Percentiles rank a stretch among this genome's conserved stretches.
phyloP scores from a whole-genome alignment of 129 eudicot genomes.

The Daucus carota region DH1_v3.0 NC_030388.2:24126501-24127000 shows the following conservation, averaged over 20 bases:
- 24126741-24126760: slow-evolving; percentile 88
- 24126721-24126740: slow-evolving; percentile 74
- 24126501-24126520: slow-evolving; percentile 81
- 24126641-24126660: slow-evolving; percentile 66
- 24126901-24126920: slow-evolving; percentile 11
- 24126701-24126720: slow-evolving; percentile 66
- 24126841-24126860: slow-evolving; percentile 62
- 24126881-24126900: slow-evolving; percentile 93
- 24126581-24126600: slow-evolving; percentile 80
- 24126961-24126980: neutral
- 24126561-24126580: slow-evolving; percentile 48
- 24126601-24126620: slow-evolving; percentile 89
- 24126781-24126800: slow-evolving; percentile 86
- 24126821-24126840: slow-evolving; percentile 87
- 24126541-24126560: slow-evolving; percentile 61
- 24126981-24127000: neutral
- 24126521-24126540: slow-evolving; percentile 41
- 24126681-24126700: slow-evolving; percentile 58
- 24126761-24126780: slow-evolving; percentile 70
- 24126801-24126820: slow-evolving; percentile 65
- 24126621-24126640: slow-evolving; percentile 72
- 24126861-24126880: slow-evolving; percentile 91
- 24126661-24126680: slow-evolving; percentile 40
- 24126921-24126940: neutral
- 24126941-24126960: neutral